Conservation (phyloP, 805 yeast species). For the Nakazawaea molendinolei region DNA sequence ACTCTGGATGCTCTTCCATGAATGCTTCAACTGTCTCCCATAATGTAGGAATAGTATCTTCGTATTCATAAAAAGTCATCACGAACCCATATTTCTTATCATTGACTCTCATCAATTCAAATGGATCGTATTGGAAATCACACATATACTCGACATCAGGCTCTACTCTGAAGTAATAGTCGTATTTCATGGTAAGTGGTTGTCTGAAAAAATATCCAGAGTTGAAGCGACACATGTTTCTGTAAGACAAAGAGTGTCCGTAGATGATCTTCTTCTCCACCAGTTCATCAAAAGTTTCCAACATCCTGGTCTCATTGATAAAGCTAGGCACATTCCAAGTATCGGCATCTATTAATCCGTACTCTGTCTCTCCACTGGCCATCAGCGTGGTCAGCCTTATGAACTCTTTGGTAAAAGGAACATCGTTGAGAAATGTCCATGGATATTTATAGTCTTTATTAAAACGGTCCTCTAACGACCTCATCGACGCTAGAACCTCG, state of each 20-base stretch:
- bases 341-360: conserved; percentile 55
- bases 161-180: conserved; percentile 93
- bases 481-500: conserved; percentile 69
- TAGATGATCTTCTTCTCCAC: conserved; percentile 46
- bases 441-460: conserved; percentile 61
- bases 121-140: conserved; percentile 85
- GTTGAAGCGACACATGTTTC: conserved; percentile 95
- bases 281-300: conserved; percentile 38
- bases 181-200: conserved; percentile 61
- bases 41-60: conserved; percentile 77
- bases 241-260: conserved; percentile 59
- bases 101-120: conserved; percentile 68
- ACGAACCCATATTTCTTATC: conserved; percentile 84
- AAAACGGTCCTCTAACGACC: conserved; percentile 72
- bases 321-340: conserved; percentile 77
- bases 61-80: conserved; percentile 74
- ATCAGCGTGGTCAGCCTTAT: conserved; percentile 51
- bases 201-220: conserved; percentile 88
- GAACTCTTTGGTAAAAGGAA: conserved; percentile 58
- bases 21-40: conserved; percentile 73
- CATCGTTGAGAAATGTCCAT: conserved; percentile 77
- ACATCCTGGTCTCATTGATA: conserved; percentile 54
- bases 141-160: conserved; percentile 87
- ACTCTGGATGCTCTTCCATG: conserved; percentile 49
- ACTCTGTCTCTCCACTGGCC: conserved; percentile 63